Evolutionary conservation across 768 basidiomycete species (phyloP).

Genomic region (Leccinum boreale): DNA sequence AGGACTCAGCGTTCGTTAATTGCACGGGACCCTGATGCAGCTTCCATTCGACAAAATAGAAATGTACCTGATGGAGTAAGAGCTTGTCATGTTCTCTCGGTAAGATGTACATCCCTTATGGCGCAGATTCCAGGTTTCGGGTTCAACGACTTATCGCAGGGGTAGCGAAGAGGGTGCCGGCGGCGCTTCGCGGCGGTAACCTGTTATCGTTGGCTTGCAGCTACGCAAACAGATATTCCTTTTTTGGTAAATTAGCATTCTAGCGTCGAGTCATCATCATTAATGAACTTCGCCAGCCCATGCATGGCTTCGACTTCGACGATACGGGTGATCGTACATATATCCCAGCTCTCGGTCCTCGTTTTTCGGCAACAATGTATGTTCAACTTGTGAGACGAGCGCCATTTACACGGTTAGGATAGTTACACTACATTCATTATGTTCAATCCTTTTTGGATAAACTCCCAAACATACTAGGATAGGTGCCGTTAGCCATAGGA

Average conservation of each 20-base stretch:
- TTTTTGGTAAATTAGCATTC: neutral
- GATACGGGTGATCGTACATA: neutral
- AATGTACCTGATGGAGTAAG: slow-evolving; percentile 61
- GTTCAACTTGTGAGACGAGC: neutral
- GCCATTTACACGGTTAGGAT: neutral
- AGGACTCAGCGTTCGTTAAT: neutral
- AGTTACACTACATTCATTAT: neutral
- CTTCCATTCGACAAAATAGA: neutral
- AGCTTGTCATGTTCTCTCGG: slow-evolving; percentile 43
- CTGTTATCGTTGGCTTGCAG: neutral
- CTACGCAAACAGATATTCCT: neutral
- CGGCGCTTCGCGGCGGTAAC: neutral
- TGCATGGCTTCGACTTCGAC: neutral
- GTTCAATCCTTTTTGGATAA: neutral
- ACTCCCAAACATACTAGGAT: neutral
- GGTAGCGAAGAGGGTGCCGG: neutral
- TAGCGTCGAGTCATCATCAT: neutral
- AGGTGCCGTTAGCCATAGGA: neutral
- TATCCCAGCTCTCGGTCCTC: neutral
- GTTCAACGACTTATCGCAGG: neutral
- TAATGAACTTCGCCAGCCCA: neutral
- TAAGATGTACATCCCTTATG: neutral
- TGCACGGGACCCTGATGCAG: neutral
- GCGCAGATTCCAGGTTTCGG: neutral
- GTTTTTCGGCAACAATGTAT: neutral